Base-by-base conservation (phyloP, 257 asterid species). In the Scutellaria minor region DNA sequence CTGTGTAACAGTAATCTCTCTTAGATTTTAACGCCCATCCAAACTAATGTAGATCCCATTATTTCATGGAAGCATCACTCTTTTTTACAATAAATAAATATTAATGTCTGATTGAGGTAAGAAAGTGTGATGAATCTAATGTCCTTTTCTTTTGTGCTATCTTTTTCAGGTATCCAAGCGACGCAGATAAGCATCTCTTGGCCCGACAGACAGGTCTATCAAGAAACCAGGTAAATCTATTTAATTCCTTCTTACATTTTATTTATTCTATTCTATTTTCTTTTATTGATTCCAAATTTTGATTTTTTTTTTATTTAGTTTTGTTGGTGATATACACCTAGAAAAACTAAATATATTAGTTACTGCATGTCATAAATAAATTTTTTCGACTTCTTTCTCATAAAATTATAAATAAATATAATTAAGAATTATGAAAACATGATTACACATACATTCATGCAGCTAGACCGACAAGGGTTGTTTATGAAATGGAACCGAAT, bases 121-220 rank as follows among this genome's bases (percentile, higher is more conserved):
- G 71, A 60, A 8, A 45, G n/a, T 7, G 58, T 78, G 79, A 22
- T 64, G 18, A 44, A 67, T 75, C 42, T 57, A 76, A 76, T 83
- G 85, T 86, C 75, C 27, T 75, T 82, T 72, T 79, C 75, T 72
- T 56, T 78, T 73, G 47, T 67, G 57, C 72, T 80, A 74, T 77
- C 47, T 83, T 78, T 81, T 82, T 84, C 89, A 91, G 97, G 94
- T 91, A 91, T 59, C 97, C 97, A 72, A 89, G 92, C 78, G 97
- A 91, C 76, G 97, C 96, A 73, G 96, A 91, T 87, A 91, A 91
- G 84, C 96, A 85, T 70, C 88, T 91, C 55, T 83, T 91, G 77
- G 90, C 96, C 9, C 76, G 97, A 74, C 96, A 91, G 94, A 89
- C 97, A 18, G 96, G 96, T 71, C 85, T 91, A 64, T 91, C 97